Conservation (phyloP, 2,329 filamentous ascomycete genomes). For the Colletotrichum theobromicola region DNA sequence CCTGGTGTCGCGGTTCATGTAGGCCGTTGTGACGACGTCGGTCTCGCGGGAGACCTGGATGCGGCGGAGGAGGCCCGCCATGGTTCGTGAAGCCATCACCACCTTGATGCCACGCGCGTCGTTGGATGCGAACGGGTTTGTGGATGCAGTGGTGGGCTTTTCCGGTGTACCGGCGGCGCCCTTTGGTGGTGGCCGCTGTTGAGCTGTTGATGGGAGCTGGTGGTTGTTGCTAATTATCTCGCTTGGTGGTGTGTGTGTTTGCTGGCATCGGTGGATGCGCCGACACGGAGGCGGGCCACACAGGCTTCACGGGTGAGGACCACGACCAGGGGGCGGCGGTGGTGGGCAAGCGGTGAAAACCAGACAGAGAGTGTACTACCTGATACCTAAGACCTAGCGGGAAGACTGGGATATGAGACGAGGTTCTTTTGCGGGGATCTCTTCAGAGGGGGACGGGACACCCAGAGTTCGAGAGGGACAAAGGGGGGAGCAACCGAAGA, state of each 20-base stretch:
- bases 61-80: slow-evolving; percentile 15
- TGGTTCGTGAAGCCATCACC: neutral
- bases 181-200: neutral
- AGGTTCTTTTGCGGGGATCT: neutral
- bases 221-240: neutral
- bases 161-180: neutral
- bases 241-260: neutral
- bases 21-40: slow-evolving; percentile 27
- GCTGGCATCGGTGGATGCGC: neutral
- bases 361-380: neutral
- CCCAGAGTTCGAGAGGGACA: neutral
- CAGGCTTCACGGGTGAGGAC: neutral
- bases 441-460: neutral
- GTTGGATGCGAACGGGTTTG: neutral
- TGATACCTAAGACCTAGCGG: neutral
- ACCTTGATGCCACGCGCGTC: neutral
- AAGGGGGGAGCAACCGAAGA: neutral
- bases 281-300: neutral
- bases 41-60: slow-evolving; percentile 28
- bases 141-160: neutral
- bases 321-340: neutral
- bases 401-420: neutral
- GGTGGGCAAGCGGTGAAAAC: neutral
- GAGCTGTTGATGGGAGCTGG: neutral
- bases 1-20: slow-evolving; percentile 33